Evolutionary conservation across 2,329 filamentous ascomycete species (phyloP).

Genomic region (Xylariaceae sp.): DNA sequence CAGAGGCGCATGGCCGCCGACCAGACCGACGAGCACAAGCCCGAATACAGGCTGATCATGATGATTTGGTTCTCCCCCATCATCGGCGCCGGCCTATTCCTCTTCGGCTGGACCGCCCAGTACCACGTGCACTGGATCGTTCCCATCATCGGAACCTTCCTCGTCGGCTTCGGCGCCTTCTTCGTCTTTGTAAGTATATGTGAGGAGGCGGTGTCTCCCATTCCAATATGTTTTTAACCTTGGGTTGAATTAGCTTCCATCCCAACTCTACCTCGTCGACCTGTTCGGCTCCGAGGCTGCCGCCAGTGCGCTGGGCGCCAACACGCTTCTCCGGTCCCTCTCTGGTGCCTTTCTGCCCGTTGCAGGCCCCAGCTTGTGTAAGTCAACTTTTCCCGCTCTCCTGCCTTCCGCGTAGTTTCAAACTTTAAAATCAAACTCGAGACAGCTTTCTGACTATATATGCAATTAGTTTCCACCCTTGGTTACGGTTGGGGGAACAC

Average conservation of each 20-base stretch:
- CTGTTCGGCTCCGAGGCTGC: not conserved
- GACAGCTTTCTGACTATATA: too few relatives aligned
- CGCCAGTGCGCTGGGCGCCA: not conserved
- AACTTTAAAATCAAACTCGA: too few relatives aligned
- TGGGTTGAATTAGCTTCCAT: too few relatives aligned
- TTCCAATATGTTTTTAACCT: too few relatives aligned
- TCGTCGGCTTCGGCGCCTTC: conserved; percentile 8
- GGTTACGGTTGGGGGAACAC: not conserved
- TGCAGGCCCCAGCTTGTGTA: too few relatives aligned
- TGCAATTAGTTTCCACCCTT: too few relatives aligned
- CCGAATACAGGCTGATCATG: conserved; percentile 6
- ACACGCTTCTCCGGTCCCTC: not conserved
- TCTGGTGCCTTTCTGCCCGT: not conserved
- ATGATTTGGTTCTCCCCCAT: conserved; percentile 9
- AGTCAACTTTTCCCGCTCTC: too few relatives aligned
- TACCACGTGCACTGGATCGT: conserved; percentile 11
- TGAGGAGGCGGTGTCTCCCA: too few relatives aligned
- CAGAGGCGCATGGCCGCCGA: too few relatives aligned
- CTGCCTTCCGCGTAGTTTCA: too few relatives aligned
- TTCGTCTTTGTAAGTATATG: conserved; percentile 7
- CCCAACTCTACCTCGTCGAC: not conserved
- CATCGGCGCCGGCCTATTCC: conserved; percentile 3
- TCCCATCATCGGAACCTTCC: conserved; percentile 7
- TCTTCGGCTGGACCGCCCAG: conserved; percentile 12
- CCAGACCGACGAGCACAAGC: conserved; percentile 1